Evolutionary conservation across 495 filamentous ascomycete species (phyloP), one percentile per base, ranked within the genome.

Genomic region (Saxophila tyrrhenica): DNA sequence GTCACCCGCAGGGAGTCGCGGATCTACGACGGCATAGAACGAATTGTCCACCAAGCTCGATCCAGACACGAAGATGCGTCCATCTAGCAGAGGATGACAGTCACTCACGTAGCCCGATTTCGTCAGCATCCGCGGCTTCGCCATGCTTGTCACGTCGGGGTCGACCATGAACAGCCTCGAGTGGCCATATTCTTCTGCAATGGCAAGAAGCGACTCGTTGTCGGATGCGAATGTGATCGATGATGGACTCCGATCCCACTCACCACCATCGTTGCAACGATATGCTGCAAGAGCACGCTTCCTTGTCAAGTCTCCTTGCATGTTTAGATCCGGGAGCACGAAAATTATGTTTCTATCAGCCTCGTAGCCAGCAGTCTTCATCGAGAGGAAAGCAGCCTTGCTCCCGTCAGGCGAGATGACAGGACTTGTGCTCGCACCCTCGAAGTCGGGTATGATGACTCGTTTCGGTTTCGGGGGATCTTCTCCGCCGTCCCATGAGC

Each of bases 301-400:
- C 81, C 75, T 3, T 25, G 17, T 55, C 81, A 76, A 63, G 84
- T 78, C 59, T 11, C 25, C 69, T 68, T 21, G 74, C 61, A 32
- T 73, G 72, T 11, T 73, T 75, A 62, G 54, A 46, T 69, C 59
- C 16, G 54, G 50, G n/a, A 69, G 51, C 19, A 94, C 69, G 50
- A 96, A 67, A 2, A 95, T 75, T 2, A 86, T 75, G 46, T 89
- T 85, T 67, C 87, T 86, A 71, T 96, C 91, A 10, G 84, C 84
- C 69, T 97, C 91, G 64, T 97, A 95, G 21, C 88, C 87, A 59
- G 84, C 80, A 56, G 80, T 72, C 29, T 83, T 77, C 41, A 89
- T 78, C 38, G 55, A 54, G 17, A 70, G 47, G 57, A 95, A 89
- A n/a, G 82, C 90, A 9, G 89, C 77, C 45, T 75, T 76, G 48